Conservation (phyloP, 75 land plant genomes). For the Cunninghamia lanceolata region DNA sequence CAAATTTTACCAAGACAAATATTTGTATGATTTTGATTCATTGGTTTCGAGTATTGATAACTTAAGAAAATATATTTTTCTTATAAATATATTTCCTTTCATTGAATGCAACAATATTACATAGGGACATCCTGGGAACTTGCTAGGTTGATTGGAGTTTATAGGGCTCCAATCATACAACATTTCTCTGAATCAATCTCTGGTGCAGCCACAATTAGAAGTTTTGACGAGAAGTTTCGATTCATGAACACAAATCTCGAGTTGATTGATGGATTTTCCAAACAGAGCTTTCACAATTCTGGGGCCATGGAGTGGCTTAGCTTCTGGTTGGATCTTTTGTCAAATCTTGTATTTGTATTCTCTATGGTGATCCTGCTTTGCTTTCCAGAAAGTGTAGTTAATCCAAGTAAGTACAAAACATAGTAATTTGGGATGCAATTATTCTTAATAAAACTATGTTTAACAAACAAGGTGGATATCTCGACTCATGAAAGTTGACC, state of each 20-base stretch:
- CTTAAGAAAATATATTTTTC: no score
- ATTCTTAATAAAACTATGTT: neutral
- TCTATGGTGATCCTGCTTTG: slow-evolving; percentile 59
- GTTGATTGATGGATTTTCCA: slow-evolving; percentile 46
- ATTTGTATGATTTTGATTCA: no score
- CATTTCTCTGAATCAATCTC: slow-evolving; percentile 16
- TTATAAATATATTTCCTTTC: no score
- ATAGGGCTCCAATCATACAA: no score
- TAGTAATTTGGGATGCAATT: neutral
- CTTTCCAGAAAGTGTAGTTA: slow-evolving; percentile 51
- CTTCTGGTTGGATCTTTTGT: slow-evolving; percentile 69
- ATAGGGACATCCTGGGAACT: slow-evolving; percentile 50
- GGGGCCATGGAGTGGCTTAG: slow-evolving; percentile 84
- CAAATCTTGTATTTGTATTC: slow-evolving; percentile 59
- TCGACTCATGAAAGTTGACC: neutral
- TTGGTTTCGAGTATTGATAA: no score
- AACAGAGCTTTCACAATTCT: slow-evolving; percentile 59
- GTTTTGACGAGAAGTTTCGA: slow-evolving; percentile 58
- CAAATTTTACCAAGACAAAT: no score
- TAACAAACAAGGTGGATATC: neutral
- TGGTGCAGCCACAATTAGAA: slow-evolving; percentile 68
- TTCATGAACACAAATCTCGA: slow-evolving; percentile 50
- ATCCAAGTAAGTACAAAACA: slow-evolving; percentile 44
- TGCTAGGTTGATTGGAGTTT: slow-evolving; percentile 25
- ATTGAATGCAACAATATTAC: no score